phyloP scores from a whole-genome alignment of 805 yeast species.

The Lipomyces sp. region DNA sequence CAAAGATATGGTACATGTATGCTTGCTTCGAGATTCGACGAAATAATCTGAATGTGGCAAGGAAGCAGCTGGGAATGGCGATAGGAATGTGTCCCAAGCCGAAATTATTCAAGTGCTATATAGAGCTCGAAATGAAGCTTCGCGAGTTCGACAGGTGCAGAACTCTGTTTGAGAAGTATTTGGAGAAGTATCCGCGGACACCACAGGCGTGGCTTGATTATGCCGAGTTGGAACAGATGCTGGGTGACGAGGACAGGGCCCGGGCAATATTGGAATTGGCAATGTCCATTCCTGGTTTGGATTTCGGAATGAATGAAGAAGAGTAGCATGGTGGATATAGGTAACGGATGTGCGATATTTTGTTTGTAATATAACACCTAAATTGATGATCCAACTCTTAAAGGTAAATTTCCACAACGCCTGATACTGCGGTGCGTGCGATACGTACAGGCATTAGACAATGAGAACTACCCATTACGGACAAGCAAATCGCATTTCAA shows the following conservation, averaged over 20 bases:
- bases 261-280: conserved; percentile 65
- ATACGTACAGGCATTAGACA: no score
- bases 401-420: neutral
- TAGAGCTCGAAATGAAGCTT: conserved; percentile 65
- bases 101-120: conserved; percentile 65
- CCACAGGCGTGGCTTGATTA: conserved; percentile 63
- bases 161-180: conserved; percentile 66
- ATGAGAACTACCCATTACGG: no score
- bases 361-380: neutral
- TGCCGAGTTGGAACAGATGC: conserved; percentile 66
- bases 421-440: no score
- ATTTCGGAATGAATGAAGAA: conserved; percentile 16
- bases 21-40: conserved; percentile 77
- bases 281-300: conserved; percentile 35
- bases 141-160: conserved; percentile 85
- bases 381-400: neutral
- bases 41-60: conserved; percentile 54
- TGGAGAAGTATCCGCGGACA: conserved; percentile 55
- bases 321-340: conserved; percentile 8
- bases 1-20: conserved; percentile 72
- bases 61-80: conserved; percentile 72
- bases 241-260: conserved; percentile 74
- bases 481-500: no score
- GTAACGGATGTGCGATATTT: neutral
- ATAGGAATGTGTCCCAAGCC: conserved; percentile 70